Percentiles rank a stretch among this genome's conserved stretches.
Evolutionary conservation across 1,284 basidiomycete species (phyloP).

Genomic region (Cryptococcus sp.): DNA sequence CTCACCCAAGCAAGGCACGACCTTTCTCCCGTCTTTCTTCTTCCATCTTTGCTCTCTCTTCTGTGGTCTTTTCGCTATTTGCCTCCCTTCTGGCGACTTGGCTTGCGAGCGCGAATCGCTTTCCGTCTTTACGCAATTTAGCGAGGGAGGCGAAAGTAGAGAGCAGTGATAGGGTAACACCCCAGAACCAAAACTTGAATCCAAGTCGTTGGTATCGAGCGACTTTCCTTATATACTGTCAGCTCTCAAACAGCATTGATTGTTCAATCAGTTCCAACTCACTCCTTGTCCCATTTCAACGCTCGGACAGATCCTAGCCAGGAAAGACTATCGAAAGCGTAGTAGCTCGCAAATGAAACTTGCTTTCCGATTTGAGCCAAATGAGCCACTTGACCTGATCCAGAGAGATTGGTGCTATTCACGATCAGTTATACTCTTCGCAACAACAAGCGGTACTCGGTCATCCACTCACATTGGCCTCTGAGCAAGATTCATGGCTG

Average conservation of each 20-base stretch:
- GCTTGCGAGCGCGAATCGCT: slow-evolving; percentile 36
- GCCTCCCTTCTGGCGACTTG: slow-evolving; percentile 29
- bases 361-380: slow-evolving; percentile 78
- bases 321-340: slow-evolving; percentile 71
- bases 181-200: slow-evolving; percentile 85
- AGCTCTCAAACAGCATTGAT: neutral
- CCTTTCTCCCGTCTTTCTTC: slow-evolving; percentile 41
- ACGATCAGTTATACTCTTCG: slow-evolving; percentile 2
- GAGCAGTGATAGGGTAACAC: slow-evolving; percentile 72
- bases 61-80: slow-evolving; percentile 26
- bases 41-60: slow-evolving; percentile 27
- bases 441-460: neutral
- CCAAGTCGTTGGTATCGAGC: slow-evolving; percentile 66
- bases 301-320: slow-evolving; percentile 79
- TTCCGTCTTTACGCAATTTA: slow-evolving; percentile 43
- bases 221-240: slow-evolving; percentile 54
- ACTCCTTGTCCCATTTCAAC: slow-evolving; percentile 54
- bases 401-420: slow-evolving; percentile 21
- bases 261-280: slow-evolving; percentile 9
- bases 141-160: slow-evolving; percentile 50
- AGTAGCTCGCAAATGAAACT: slow-evolving; percentile 84
- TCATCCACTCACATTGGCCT: slow-evolving; percentile 37
- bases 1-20: slow-evolving; percentile 41
- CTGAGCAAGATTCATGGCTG: slow-evolving; percentile 73
- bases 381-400: slow-evolving; percentile 62